Conservation (phyloP, 2,329 filamentous ascomycete species). For the Pseudogymnoascus sp. region DNA sequence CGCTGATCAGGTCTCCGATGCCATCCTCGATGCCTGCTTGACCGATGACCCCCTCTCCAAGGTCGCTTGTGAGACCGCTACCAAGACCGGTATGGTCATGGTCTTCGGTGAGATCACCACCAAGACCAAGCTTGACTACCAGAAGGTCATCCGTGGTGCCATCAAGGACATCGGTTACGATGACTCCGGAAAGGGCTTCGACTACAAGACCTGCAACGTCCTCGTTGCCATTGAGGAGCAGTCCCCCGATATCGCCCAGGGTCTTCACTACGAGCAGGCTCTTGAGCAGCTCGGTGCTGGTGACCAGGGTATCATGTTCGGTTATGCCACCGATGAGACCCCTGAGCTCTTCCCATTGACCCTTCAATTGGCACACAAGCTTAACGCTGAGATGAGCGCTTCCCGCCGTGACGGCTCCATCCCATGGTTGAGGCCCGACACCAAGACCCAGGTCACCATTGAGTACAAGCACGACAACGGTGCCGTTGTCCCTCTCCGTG, state of each 20-base stretch:
- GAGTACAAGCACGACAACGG: slow-evolving; percentile 97
- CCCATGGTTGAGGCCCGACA: slow-evolving; percentile 94
- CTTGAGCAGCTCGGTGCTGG: slow-evolving; percentile 96
- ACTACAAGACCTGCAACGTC: slow-evolving; percentile 99
- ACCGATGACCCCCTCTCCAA: slow-evolving; percentile 93
- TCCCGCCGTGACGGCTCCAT: slow-evolving; percentile 81
- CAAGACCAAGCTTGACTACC: slow-evolving; percentile 93
- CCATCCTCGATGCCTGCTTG: slow-evolving; percentile 96
- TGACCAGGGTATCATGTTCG: slow-evolving; percentile 99
- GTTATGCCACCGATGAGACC: slow-evolving; percentile 98
- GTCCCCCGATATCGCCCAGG: slow-evolving; percentile 97
- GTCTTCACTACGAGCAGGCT: slow-evolving; percentile 95
- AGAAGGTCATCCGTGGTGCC: slow-evolving; percentile 86
- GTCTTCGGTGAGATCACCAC: slow-evolving; percentile 98
- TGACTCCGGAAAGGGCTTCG: slow-evolving; percentile 93
- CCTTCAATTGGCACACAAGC: slow-evolving; percentile 88
- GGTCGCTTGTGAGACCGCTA: slow-evolving; percentile 96
- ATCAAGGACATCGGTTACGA: slow-evolving; percentile 99
- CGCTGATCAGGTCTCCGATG: slow-evolving; percentile 96
- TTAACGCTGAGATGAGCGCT: slow-evolving; percentile 88
- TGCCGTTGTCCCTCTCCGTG: slow-evolving; percentile 82
- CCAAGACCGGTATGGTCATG: slow-evolving; percentile 99
- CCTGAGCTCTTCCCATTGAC: slow-evolving; percentile 94
- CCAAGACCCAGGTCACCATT: slow-evolving; percentile 98
- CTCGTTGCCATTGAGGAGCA: slow-evolving; percentile 99